Base-by-base conservation (phyloP, 768 basidiomycete genomes). In the Leccinum pellstonianum region DNA sequence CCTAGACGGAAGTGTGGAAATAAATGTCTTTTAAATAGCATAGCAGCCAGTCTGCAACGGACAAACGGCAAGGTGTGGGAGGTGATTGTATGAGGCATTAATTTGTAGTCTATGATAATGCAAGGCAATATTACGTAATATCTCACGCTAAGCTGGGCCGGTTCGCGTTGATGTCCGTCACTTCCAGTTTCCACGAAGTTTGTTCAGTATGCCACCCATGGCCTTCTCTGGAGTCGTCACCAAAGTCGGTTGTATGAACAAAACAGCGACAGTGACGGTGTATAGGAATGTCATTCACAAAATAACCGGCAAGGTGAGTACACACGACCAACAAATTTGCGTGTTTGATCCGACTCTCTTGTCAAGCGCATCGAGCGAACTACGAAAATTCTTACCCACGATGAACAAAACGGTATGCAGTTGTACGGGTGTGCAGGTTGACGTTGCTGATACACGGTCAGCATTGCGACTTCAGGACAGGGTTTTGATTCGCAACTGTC, bases 241-340 rank as follows among this genome's bases (percentile, higher is more conserved):
- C 33, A 93, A 90, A 73, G 87, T 83, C 21, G 91, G 92, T 9
- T 83, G 80, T 64, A 93, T 93, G 91, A 79, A 86, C 56, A 93
- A 92, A 71, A 93, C 91, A 0, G 91, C 82, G 14, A 93, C 92
- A 0, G 91, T 93, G 52, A 86, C 88, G 1, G 90, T 93, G 8
- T 85, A 87, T 23, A 83, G 91, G 58, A 84, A 80, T 78, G 79
- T 88, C 41, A 74, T 83, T n/a, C 90, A 93, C 68, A 82, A 83
- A 61, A 68, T 83, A 51, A 93, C 91, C 5, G 86, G 87, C 65
- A 93, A 93, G 81, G 91, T 91, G 63, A 64, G 79, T 70, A 19
- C 10, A 6, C n/a, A 6, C 23, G 15, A 48, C 25, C 54, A 49
- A 47, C 46, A 52, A 4, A 19, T 14, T 23, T 21, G 55, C 10